A percentile compares a stretch with the other conserved stretches of the same genome.
phyloP scores from a whole-genome alignment of 1,139 yeast genomes.

The Geotrichum australiense region DNA sequence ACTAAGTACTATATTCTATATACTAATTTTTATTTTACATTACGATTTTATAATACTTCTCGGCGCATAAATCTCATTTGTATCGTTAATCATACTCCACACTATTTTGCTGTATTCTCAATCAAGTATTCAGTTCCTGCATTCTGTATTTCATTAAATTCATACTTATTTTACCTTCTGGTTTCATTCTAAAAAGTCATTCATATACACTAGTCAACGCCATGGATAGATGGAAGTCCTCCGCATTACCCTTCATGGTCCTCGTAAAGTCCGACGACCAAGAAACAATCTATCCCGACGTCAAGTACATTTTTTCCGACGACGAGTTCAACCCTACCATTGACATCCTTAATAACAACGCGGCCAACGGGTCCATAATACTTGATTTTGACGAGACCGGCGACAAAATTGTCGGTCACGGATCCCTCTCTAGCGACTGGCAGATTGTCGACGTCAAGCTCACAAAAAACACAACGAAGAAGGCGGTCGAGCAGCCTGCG shows the following conservation, averaged over 20 bases:
- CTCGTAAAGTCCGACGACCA: constrained; percentile 20
- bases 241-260: constrained; percentile 26
- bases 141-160: too few relatives aligned
- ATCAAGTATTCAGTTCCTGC: too few relatives aligned
- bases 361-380: constrained; percentile 26
- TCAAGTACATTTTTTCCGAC: constrained; percentile 36
- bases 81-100: too few relatives aligned
- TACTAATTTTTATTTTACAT: too few relatives aligned
- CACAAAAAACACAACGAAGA: neutral
- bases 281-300: constrained; percentile 31
- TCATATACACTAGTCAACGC: too few relatives aligned
- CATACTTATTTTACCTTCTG: too few relatives aligned
- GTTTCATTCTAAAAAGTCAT: too few relatives aligned
- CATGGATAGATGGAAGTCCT: constrained; percentile 19
- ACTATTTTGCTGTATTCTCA: too few relatives aligned
- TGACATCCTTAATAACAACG: constrained; percentile 28
- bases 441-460: constrained; percentile 28
- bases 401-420: constrained; percentile 24
- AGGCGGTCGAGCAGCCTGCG: neutral
- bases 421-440: constrained; percentile 37
- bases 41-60: too few relatives aligned
- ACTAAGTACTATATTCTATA: too few relatives aligned
- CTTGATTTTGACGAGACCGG: constrained; percentile 36
- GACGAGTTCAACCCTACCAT: constrained; percentile 35
- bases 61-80: too few relatives aligned